phyloP scores from a whole-genome alignment of 2,329 filamentous ascomycete genomes.

The Penicillium frequentans region DNA sequence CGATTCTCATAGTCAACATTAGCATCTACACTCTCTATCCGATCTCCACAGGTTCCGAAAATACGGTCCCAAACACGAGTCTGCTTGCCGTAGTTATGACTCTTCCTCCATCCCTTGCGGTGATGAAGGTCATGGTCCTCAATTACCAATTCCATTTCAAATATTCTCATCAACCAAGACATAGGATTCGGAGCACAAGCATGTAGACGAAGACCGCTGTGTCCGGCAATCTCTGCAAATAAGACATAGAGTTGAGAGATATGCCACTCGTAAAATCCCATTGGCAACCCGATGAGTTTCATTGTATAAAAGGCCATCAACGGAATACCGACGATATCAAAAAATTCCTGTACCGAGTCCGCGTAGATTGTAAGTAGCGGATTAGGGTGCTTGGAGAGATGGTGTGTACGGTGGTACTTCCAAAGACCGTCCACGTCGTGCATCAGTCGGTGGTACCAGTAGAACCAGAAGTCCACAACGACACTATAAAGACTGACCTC shows the following conservation, averaged over 20 bases:
- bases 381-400: slow-evolving; percentile 48
- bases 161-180: slow-evolving; percentile 33
- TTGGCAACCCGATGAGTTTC: slow-evolving; percentile 38
- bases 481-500: slow-evolving; percentile 27
- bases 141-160: slow-evolving; percentile 41
- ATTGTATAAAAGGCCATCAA: slow-evolving; percentile 40
- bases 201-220: slow-evolving; percentile 33
- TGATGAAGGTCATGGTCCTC: slow-evolving; percentile 47
- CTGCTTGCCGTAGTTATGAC: slow-evolving; percentile 38
- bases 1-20: slow-evolving; percentile 36
- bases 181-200: slow-evolving; percentile 36
- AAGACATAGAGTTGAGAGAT: slow-evolving; percentile 47
- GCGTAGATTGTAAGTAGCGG: slow-evolving; percentile 44
- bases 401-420: slow-evolving; percentile 48
- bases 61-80: slow-evolving; percentile 36
- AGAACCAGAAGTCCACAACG: slow-evolving; percentile 25
- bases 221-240: slow-evolving; percentile 30
- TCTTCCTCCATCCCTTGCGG: slow-evolving; percentile 40
- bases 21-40: slow-evolving; percentile 36
- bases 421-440: slow-evolving; percentile 44
- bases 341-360: slow-evolving; percentile 45
- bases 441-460: slow-evolving; percentile 36
- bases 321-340: slow-evolving; percentile 45
- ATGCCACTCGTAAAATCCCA: slow-evolving; percentile 52
- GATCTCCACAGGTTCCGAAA: slow-evolving; percentile 36